These are phyloP conservation scores for Ophiostoma ulmi DNA, from an alignment of 2,329 filamentous ascomycete species.

Conservation along the genomic window DNA sequence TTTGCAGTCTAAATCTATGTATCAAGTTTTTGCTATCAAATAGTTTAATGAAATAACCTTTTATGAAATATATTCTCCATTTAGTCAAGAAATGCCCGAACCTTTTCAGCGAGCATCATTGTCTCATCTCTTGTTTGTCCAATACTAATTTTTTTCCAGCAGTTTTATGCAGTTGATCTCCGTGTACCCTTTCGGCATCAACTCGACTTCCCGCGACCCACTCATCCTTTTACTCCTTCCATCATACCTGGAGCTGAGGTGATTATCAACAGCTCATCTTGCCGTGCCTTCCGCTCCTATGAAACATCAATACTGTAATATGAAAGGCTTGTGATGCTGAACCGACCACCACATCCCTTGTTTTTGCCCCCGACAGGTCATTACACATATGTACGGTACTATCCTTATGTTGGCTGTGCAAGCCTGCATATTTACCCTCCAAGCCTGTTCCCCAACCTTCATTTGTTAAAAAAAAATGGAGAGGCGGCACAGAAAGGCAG, in stretches of 20 bases:
- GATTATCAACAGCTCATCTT: not conserved
- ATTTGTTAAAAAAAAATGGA: not conserved
- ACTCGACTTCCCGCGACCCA: not conserved
- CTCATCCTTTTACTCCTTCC: not conserved
- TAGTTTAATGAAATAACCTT: not conserved
- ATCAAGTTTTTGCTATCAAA: no score
- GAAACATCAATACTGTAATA: not conserved
- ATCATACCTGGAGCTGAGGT: not conserved
- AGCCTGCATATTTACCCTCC: not conserved
- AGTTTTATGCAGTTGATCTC: not conserved
- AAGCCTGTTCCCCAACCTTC: not conserved
- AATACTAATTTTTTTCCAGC: no score
- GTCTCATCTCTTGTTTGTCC: no score
- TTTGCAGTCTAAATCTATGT: not conserved
- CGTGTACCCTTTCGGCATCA: not conserved
- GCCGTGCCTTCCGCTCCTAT: not conserved
- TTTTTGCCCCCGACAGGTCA: not conserved
- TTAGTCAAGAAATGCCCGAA: not conserved
- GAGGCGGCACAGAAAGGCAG: not conserved
- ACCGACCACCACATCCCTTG: not conserved
- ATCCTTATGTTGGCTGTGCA: not conserved
- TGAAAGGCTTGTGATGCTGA: not conserved
- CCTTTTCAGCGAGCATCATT: no score
- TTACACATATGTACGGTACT: not conserved
- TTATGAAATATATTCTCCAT: not conserved